These are phyloP conservation scores for Trichosporon faecale DNA, from an alignment of 1,284 basidiomycete genomes.

Conservation along the genomic window DNA sequence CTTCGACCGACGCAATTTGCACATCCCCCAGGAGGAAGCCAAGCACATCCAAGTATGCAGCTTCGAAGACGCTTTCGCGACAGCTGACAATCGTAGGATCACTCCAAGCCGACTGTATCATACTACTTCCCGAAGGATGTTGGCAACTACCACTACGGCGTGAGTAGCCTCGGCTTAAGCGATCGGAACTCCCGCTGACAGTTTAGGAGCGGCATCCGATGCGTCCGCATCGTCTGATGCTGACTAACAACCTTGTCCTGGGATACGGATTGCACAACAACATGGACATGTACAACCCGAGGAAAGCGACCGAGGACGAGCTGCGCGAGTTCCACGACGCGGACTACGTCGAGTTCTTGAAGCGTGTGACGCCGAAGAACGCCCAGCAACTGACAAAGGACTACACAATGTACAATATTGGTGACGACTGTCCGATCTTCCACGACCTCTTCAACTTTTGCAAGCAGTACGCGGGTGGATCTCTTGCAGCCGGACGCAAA, in stretches of 20 bases:
- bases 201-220: slow-evolving; percentile 90
- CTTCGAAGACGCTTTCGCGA: neutral
- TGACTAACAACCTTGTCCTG: slow-evolving; percentile 93
- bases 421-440: slow-evolving; percentile 93
- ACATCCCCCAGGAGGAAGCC: slow-evolving; percentile 42
- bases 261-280: slow-evolving; percentile 95
- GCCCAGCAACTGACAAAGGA: slow-evolving; percentile 60
- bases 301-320: slow-evolving; percentile 83
- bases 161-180: slow-evolving; percentile 51
- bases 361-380: slow-evolving; percentile 55
- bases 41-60: slow-evolving; percentile 42
- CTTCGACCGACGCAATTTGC: slow-evolving; percentile 45
- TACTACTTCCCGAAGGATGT: slow-evolving; percentile 95
- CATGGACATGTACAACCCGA: slow-evolving; percentile 89
- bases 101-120: slow-evolving; percentile 82
- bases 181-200: slow-evolving; percentile 13
- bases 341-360: slow-evolving; percentile 93
- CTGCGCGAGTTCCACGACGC: slow-evolving; percentile 84
- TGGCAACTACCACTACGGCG: slow-evolving; percentile 93
- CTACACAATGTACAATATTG: slow-evolving; percentile 80
- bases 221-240: slow-evolving; percentile 91
- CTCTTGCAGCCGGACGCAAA: slow-evolving; percentile 83
- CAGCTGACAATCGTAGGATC: slow-evolving; percentile 57
- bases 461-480: slow-evolving; percentile 84
- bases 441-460: slow-evolving; percentile 89